A percentile compares a stretch with the other conserved stretches of the same genome.
Conservation (phyloP, 768 basidiomycete genomes). For the Russula olivacea region DNA sequence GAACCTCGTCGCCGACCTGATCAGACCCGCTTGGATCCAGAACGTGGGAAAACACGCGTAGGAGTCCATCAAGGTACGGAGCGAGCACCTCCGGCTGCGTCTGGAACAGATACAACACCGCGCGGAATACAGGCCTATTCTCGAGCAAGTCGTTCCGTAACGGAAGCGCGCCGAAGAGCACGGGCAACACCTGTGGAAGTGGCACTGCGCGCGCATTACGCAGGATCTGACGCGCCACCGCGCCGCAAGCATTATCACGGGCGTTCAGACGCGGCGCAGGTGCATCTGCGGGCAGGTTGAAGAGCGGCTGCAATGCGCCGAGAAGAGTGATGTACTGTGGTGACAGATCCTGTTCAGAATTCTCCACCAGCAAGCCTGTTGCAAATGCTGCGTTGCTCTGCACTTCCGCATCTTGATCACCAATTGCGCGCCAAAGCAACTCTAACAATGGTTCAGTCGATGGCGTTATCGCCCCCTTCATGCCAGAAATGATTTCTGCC, state of each 20-base stretch:
- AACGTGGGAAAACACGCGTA: conserved; percentile 74
- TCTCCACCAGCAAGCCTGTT: conserved; percentile 82
- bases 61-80: conserved; percentile 71
- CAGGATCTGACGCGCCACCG: conserved; percentile 80
- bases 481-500: conserved; percentile 91
- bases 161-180: conserved; percentile 77
- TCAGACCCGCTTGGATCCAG: conserved; percentile 70
- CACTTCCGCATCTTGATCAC: conserved; percentile 86
- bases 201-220: conserved; percentile 76
- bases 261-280: conserved; percentile 71
- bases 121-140: conserved; percentile 83
- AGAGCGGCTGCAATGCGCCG: conserved; percentile 72
- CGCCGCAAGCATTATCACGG: conserved; percentile 94
- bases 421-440: conserved; percentile 76
- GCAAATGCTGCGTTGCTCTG: conserved; percentile 96
- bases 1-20: conserved; percentile 75
- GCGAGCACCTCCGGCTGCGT: conserved; percentile 63
- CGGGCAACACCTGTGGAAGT: conserved; percentile 84
- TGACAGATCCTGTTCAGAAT: conserved; percentile 75
- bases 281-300: conserved; percentile 57
- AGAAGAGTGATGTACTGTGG: conserved; percentile 78
- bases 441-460: conserved; percentile 77
- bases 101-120: conserved; percentile 83
- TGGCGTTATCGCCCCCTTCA: conserved; percentile 80
- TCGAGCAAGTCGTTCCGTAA: conserved; percentile 85